Conservation (phyloP, 2,329 filamentous ascomycete species). For the Dactylellina sp. region DNA sequence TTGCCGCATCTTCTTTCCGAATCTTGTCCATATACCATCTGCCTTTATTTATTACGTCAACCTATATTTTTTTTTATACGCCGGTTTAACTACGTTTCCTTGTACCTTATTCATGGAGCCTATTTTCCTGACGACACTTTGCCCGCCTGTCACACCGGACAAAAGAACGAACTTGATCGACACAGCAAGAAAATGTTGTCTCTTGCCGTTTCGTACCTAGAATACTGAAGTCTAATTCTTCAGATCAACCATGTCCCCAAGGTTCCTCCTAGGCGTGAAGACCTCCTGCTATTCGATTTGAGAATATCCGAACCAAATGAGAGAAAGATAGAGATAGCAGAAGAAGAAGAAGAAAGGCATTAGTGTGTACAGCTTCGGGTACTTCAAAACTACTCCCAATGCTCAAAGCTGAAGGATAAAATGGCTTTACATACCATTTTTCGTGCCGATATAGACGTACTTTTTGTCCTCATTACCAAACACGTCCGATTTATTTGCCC, state of each 20-base stretch:
- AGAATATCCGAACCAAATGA: not conserved
- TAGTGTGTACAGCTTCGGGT: conserved; percentile 69
- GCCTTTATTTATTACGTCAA: conserved; percentile 20
- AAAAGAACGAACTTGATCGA: not conserved
- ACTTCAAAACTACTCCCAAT: conserved; percentile 64
- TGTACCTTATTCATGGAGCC: conserved; percentile 51
- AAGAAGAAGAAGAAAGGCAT: conserved; percentile 65
- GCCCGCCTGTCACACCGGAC: conserved; percentile 13
- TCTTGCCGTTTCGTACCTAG: conserved; percentile 15
- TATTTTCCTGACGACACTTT: conserved; percentile 13
- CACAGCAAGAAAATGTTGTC: conserved; percentile 3
- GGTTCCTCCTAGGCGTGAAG: conserved; percentile 39
- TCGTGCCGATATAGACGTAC: conserved; percentile 67
- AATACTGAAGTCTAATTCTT: conserved; percentile 42
- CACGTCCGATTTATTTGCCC: conserved; percentile 65
- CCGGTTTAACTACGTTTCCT: conserved; percentile 40
- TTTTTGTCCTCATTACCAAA: conserved; percentile 74
- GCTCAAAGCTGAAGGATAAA: conserved; percentile 60
- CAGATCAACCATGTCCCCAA: conserved; percentile 3
- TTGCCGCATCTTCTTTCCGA: conserved; percentile 1
- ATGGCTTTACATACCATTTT: conserved; percentile 61
- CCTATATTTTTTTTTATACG: conserved; percentile 16
- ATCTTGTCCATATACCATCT: conserved; percentile 50
- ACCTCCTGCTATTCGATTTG: not conserved
- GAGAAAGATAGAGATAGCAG: conserved; percentile 3